phyloP scores from a whole-genome alignment of 2,329 filamentous ascomycete species.

The Fusarium hainanense region DNA sequence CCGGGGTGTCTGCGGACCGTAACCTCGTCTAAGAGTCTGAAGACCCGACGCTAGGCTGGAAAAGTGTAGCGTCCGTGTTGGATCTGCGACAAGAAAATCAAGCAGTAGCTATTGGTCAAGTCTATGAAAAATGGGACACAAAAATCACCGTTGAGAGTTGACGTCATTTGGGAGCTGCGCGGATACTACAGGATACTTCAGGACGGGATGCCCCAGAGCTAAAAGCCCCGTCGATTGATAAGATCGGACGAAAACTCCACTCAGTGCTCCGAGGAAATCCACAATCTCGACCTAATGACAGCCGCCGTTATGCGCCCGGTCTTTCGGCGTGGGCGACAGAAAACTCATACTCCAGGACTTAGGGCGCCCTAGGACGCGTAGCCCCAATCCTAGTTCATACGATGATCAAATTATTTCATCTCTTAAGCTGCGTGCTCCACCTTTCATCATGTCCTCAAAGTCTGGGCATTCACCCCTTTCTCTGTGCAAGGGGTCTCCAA shows the following conservation, averaged over 20 bases:
- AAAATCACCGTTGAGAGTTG: no score
- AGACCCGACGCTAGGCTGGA: neutral
- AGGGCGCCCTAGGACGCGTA: neutral
- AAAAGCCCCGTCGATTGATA: neutral
- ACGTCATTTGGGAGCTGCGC: neutral
- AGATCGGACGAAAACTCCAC: neutral
- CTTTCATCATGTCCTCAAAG: neutral
- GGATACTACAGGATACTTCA: neutral
- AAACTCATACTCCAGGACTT: neutral
- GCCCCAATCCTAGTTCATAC: neutral
- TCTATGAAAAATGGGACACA: no score
- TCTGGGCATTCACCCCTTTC: neutral
- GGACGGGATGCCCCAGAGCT: neutral
- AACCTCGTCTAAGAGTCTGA: neutral
- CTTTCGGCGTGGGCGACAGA: neutral
- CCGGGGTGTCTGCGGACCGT: neutral
- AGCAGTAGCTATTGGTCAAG: neutral
- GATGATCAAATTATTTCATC: neutral
- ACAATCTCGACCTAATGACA: neutral
- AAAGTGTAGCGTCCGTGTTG: neutral
- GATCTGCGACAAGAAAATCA: neutral
- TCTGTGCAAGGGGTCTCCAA: neutral
- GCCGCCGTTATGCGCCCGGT: neutral
- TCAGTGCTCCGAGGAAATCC: neutral
- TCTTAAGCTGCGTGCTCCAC: neutral